Percentiles rank a stretch among this genome's conserved stretches.
phyloP scores from a whole-genome alignment of 176 grass and related monocot genomes.

The Zoysia pacifica region DNA sequence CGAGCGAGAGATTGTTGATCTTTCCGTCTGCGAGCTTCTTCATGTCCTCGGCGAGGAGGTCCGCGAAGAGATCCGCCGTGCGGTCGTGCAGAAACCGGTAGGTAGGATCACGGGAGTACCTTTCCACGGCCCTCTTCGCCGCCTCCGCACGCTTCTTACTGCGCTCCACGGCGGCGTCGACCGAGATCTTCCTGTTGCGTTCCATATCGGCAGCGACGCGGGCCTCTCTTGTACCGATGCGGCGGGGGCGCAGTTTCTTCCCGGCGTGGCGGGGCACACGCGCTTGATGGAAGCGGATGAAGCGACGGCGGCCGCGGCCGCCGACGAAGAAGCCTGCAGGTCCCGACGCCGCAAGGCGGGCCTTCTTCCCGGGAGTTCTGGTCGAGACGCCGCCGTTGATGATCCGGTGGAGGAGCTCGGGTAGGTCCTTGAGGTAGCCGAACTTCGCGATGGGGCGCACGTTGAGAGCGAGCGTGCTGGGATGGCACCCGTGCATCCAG shows the following conservation, averaged over 20 bases:
- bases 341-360: neutral
- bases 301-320: neutral
- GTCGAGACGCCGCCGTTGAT: slow-evolving; percentile 45
- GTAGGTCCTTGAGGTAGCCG: slow-evolving; percentile 81
- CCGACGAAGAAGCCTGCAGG: neutral
- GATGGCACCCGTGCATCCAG: slow-evolving; percentile 58
- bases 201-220: slow-evolving; percentile 49
- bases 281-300: neutral
- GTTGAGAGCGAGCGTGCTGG: slow-evolving; percentile 69
- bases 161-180: slow-evolving; percentile 39
- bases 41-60: slow-evolving; percentile 61
- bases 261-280: neutral
- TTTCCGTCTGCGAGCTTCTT: slow-evolving; percentile 48
- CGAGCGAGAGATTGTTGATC: slow-evolving; percentile 51
- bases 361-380: slow-evolving; percentile 22
- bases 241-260: neutral
- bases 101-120: slow-evolving; percentile 44
- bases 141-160: slow-evolving; percentile 42
- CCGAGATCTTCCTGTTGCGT: slow-evolving; percentile 27
- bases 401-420: slow-evolving; percentile 72
- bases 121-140: slow-evolving; percentile 46
- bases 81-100: slow-evolving; percentile 66
- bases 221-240: slow-evolving; percentile 13
- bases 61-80: slow-evolving; percentile 55
- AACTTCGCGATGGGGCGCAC: slow-evolving; percentile 41